These are phyloP conservation scores for Lasiodiplodia hormozganensis DNA, from an alignment of 2,329 filamentous ascomycete species.

Conservation along the genomic window DNA sequence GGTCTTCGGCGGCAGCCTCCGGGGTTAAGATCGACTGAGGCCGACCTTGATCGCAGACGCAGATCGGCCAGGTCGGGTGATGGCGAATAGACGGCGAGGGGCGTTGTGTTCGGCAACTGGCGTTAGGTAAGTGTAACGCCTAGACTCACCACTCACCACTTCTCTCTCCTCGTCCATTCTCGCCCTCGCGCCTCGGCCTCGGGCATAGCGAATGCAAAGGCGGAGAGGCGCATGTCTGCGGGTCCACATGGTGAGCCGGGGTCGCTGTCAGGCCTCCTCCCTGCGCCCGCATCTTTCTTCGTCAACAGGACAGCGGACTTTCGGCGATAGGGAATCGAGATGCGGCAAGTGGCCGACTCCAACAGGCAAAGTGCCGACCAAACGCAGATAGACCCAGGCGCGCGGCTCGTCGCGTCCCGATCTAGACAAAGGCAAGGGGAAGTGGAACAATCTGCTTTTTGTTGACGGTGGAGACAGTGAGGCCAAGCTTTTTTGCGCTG, in stretches of 20 bases:
- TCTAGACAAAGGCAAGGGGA: not conserved
- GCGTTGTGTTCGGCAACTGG: not conserved
- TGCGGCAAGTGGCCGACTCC: not conserved
- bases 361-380: not conserved
- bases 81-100: too few relatives aligned
- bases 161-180: not conserved
- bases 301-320: not conserved
- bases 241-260: too few relatives aligned
- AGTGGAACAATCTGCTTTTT: not conserved
- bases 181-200: not conserved
- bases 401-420: not conserved
- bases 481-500: not conserved
- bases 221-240: not conserved
- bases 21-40: not conserved
- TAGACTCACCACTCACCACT: not conserved
- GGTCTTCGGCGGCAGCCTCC: constrained; percentile 1
- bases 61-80: constrained; percentile 1
- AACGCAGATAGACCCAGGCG: not conserved
- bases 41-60: not conserved
- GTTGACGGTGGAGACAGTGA: not conserved
- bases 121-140: constrained; percentile 11
- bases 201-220: not conserved
- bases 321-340: not conserved
- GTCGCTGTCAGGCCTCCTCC: too few relatives aligned
- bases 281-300: not conserved